phyloP scores from a whole-genome alignment of 257 asterid genomes.

The Voacanga thouarsii region DNA sequence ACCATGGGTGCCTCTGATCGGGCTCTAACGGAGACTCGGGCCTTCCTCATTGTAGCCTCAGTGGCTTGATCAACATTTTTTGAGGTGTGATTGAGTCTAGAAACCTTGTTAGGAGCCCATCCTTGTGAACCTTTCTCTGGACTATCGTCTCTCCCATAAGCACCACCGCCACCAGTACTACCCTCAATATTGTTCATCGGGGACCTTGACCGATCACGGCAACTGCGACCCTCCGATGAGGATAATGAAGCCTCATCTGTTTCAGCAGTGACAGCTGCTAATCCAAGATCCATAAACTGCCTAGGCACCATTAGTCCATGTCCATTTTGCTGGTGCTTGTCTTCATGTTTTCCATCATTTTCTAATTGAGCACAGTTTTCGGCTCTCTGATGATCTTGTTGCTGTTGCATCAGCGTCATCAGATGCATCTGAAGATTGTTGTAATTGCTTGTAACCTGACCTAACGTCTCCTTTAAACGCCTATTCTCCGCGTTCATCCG shows the following conservation, averaged over 20 bases:
- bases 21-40: conserved; percentile 93
- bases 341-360: conserved; percentile 20
- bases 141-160: conserved; percentile 30
- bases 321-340: conserved; percentile 19
- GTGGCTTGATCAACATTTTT: conserved; percentile 66
- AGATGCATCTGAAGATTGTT: conserved; percentile 55
- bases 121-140: conserved; percentile 38
- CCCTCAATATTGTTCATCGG: conserved; percentile 30
- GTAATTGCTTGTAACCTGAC: conserved; percentile 45
- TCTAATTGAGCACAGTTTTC: conserved; percentile 29
- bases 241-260: conserved; percentile 53
- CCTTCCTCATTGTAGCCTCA: conserved; percentile 96
- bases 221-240: conserved; percentile 51
- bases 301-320: conserved; percentile 54
- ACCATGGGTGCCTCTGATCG: conserved; percentile 94
- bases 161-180: background rate
- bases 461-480: conserved; percentile 42
- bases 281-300: conserved; percentile 84
- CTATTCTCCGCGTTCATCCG: conserved; percentile 52
- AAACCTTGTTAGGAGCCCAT: conserved; percentile 45
- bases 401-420: conserved; percentile 37
- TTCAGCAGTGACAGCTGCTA: conserved; percentile 33
- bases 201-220: conserved; percentile 33
- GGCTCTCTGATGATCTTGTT: conserved; percentile 21
- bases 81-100: conserved; percentile 36